phyloP scores from a whole-genome alignment of 1,139 yeast species.

The Casaregolazyma lundiana region DNA sequence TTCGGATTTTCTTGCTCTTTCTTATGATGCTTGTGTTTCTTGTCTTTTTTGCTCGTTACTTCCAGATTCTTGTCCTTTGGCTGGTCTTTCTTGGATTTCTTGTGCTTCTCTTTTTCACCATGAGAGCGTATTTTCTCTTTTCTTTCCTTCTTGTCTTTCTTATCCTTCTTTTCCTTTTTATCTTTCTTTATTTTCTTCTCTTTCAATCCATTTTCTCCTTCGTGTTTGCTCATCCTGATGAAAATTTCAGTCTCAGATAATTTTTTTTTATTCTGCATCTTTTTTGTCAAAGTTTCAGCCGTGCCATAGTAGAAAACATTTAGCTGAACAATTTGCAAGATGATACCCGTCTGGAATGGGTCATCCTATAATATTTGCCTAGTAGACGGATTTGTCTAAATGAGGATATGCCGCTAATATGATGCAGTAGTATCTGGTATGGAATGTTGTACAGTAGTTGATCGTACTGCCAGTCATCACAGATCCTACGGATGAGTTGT shows the following conservation, averaged over 20 bases:
- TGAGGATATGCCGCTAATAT: no score
- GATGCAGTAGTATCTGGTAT: no score
- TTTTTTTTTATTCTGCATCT: constrained; percentile 1
- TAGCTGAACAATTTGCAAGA: no score
- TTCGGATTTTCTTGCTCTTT: constrained; percentile 40
- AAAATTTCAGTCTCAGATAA: constrained; percentile 2
- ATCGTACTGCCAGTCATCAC: no score
- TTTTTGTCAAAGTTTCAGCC: constrained; percentile 9
- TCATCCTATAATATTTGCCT: no score
- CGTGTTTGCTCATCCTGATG: neutral
- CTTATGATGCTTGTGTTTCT: constrained; percentile 40
- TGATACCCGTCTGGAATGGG: no score
- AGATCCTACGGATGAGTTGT: no score
- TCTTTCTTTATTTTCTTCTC: constrained; percentile 35
- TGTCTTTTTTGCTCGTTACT: constrained; percentile 42
- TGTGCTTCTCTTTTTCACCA: constrained; percentile 38
- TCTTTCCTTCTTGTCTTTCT: constrained; percentile 22
- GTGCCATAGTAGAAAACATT: no score
- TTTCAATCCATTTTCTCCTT: constrained; percentile 42
- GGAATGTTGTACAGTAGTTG: no score
- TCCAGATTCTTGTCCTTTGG: constrained; percentile 45
- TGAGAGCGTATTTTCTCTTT: constrained; percentile 35
- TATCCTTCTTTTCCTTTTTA: constrained; percentile 22
- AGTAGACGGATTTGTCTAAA: no score
- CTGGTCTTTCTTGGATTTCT: constrained; percentile 47